These are phyloP conservation scores for Cutaneotrichosporon spelunceum DNA, from an alignment of 1,284 basidiomycete species.

Conservation along the genomic window DNA sequence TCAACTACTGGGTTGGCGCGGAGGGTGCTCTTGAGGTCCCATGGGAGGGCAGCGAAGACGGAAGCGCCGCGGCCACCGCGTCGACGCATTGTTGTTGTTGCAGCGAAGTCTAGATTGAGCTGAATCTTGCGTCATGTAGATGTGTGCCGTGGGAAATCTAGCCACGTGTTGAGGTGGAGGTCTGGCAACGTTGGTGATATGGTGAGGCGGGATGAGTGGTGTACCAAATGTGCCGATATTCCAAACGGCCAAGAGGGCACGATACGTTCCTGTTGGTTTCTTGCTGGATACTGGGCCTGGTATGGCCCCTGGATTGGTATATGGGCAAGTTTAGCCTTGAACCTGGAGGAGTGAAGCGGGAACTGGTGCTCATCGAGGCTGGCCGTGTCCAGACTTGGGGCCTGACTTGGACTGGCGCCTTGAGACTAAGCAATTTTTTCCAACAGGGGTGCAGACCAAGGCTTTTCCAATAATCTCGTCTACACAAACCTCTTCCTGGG, in stretches of 20 bases:
- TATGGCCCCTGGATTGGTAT: too few relatives aligned
- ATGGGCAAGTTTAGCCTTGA: too few relatives aligned
- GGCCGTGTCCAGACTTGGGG: too few relatives aligned
- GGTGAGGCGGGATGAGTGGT: not conserved
- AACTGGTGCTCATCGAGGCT: too few relatives aligned
- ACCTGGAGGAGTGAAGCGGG: too few relatives aligned
- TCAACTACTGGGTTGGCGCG: not conserved
- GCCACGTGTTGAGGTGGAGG: not conserved
- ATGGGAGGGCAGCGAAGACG: not conserved
- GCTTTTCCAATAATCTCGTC: slow-evolving; percentile 1
- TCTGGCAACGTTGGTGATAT: not conserved
- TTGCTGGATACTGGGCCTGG: too few relatives aligned
- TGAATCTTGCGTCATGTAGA: slow-evolving; percentile 1
- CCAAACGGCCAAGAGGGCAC: not conserved
- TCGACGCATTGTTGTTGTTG: slow-evolving; percentile 1
- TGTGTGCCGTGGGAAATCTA: not conserved
- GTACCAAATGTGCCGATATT: not conserved
- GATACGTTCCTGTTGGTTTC: too few relatives aligned
- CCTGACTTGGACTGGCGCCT: too few relatives aligned
- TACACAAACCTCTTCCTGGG: not conserved
- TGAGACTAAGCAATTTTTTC: not conserved
- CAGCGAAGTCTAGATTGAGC: not conserved
- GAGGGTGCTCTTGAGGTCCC: not conserved
- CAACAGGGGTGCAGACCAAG: not conserved
- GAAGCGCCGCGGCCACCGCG: not conserved